phyloP scores from a whole-genome alignment of 352 stramenopile genomes.

The Phytophthora palmivora region DNA sequence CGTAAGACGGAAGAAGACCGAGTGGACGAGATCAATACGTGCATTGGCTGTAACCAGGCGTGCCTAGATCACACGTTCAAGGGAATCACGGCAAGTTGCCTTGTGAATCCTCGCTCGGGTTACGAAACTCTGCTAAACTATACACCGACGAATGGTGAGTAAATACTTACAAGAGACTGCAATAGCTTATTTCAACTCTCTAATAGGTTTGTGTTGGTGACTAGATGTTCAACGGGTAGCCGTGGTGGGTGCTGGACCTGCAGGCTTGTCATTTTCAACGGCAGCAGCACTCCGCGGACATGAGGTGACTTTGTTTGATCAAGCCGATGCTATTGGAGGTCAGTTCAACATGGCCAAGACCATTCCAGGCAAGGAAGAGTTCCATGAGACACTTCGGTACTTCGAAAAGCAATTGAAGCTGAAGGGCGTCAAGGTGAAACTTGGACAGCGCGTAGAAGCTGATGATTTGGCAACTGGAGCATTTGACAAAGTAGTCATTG shows the following conservation, averaged over 20 bases:
- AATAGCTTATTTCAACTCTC: not conserved
- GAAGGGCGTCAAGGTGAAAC: conserved; percentile 81
- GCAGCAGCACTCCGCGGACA: conserved; percentile 91
- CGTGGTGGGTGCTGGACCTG: conserved; percentile 95
- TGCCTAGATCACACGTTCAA: conserved; percentile 99
- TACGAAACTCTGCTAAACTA: conserved; percentile 95
- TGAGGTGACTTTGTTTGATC: conserved; percentile 95
- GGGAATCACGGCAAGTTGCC: conserved; percentile 93
- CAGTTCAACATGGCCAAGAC: conserved; percentile 98
- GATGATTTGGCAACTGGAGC: conserved; percentile 55
- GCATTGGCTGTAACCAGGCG: conserved; percentile 96
- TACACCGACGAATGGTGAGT: conserved; percentile 49
- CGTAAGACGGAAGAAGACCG: conserved; percentile 91
- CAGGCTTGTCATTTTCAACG: conserved; percentile 93
- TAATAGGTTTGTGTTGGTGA: conserved; percentile 6
- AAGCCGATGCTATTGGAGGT: conserved; percentile 85
- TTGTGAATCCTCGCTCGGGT: conserved; percentile 96
- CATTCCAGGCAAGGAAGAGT: conserved; percentile 98
- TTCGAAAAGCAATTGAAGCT: conserved; percentile 93
- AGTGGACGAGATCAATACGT: conserved; percentile 97
- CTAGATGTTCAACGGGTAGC: conserved; percentile 70
- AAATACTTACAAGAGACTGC: not conserved
- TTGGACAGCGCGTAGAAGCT: conserved; percentile 60
- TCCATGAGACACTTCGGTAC: conserved; percentile 97
- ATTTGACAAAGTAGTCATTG: conserved; percentile 95